These are phyloP conservation scores for Lentinula aciculospora DNA, from an alignment of 768 basidiomycete genomes.

Conservation along the genomic window DNA sequence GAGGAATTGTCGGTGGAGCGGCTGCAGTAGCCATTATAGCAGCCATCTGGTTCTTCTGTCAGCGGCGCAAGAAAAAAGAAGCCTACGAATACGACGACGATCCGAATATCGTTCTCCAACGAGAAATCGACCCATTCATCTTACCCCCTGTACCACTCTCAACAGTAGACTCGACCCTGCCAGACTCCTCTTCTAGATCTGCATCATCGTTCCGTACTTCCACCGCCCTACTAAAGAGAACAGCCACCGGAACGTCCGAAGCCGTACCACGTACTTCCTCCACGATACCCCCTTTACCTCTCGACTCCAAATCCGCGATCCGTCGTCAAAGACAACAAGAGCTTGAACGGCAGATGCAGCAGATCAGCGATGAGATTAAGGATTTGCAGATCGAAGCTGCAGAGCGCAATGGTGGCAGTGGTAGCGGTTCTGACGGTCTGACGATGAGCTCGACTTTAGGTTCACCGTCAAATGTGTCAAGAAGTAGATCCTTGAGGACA, in stretches of 20 bases:
- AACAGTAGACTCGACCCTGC: neutral
- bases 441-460: neutral
- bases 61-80: neutral
- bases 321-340: neutral
- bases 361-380: neutral
- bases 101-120: neutral
- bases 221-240: neutral
- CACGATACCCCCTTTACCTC: neutral
- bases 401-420: neutral
- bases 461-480: neutral
- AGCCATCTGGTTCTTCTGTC: neutral
- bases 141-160: neutral
- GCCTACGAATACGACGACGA: neutral
- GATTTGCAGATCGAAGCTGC: constrained; percentile 1
- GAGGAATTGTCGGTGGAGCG: constrained; percentile 8
- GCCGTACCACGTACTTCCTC: neutral
- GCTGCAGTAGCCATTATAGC: neutral
- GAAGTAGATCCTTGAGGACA: neutral
- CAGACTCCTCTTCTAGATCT: neutral
- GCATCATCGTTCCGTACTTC: neutral
- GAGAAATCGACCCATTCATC: constrained; percentile 2
- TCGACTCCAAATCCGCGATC: neutral
- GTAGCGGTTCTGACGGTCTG: too few species aligned
- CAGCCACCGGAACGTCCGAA: neutral
- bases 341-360: constrained; percentile 6